Evolutionary conservation across 2,329 filamentous ascomycete species (phyloP), one percentile per base, ranked within the genome.

Genomic region (Venturiaceae sp.): DNA sequence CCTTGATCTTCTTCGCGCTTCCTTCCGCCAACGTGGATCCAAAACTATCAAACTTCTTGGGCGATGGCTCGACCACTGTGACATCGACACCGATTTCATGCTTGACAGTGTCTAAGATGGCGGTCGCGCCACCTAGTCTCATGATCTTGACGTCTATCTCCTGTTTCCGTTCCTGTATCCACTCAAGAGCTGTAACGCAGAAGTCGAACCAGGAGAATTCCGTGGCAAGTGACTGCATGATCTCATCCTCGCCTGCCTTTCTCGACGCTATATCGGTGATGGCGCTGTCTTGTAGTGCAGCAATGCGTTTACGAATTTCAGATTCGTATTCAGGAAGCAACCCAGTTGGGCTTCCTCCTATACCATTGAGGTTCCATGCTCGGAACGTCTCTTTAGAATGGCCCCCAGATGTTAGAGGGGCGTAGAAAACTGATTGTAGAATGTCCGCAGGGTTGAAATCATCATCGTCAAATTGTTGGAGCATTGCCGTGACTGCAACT

Each of bases 131-230:
- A 2, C 77, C 78, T 60, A 75, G 71, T 2, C 63, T 54, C 9
- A 67, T 63, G 19, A 84, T 70, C 1, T 71, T 67, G 2, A 64
- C 55, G 21, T 72, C 66, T 44, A 84, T 73, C 60, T 83, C 77
- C 5, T 66, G 63, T 33, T 71, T 69, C 21, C 78, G 73, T 7
- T 64, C 62, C 58, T 74, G 72, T 21, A 75, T 70, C 78, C 81
- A 84, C 19, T 71, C 64, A 1, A 77, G 67, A 5, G 77, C 66
- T 8, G 72, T 66, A 0, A 75, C 62, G 5, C 79, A 65, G 56
- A 83, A 80, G 2, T 68, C 63, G 0, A 71, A 63, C 80, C 81
- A 84, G 3, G 75, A 71, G 64, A 77, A 85, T 1, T 65, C 62
- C 1, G 67, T 65, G 36, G 74, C 71, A 5, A 85, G 62, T 1